phyloP scores from a whole-genome alignment of 495 filamentous ascomycete species.

The Aspergillus cavernicola region DNA sequence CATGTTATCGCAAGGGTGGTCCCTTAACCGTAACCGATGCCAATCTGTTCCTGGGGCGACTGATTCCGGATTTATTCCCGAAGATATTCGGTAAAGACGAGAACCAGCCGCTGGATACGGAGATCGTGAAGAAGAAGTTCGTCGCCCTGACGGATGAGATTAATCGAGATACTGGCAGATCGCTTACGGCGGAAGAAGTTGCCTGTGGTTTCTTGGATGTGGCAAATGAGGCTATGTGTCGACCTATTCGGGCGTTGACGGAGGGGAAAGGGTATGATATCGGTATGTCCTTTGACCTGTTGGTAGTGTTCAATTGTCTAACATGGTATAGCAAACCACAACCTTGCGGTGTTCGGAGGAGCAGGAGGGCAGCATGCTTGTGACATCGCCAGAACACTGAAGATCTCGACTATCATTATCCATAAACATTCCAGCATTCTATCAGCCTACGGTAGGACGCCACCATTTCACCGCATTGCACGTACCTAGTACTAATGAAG shows the following conservation, averaged over 20 bases:
- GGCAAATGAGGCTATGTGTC: slow-evolving; percentile 92
- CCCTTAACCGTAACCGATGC: slow-evolving; percentile 88
- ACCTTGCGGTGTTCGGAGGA: slow-evolving; percentile 88
- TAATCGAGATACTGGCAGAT: slow-evolving; percentile 50
- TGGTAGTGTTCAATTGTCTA: not conserved
- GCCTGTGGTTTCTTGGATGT: slow-evolving; percentile 78
- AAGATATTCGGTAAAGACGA: slow-evolving; percentile 1
- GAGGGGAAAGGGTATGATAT: slow-evolving; percentile 89
- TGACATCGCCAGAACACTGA: slow-evolving; percentile 89
- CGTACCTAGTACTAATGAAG: not conserved
- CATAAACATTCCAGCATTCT: slow-evolving; percentile 92
- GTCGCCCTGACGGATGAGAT: slow-evolving; percentile 67
- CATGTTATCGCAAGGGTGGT: slow-evolving; percentile 86
- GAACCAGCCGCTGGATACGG: slow-evolving; percentile 58
- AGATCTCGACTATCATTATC: slow-evolving; percentile 80
- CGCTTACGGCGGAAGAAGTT: slow-evolving; percentile 70
- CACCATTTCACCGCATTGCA: not conserved
- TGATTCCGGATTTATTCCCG: slow-evolving; percentile 87
- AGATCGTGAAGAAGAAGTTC: slow-evolving; percentile 67
- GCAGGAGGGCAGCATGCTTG: slow-evolving; percentile 95
- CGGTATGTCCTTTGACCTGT: not conserved
- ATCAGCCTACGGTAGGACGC: slow-evolving; percentile 68
- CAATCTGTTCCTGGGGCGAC: slow-evolving; percentile 75
- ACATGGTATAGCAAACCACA: slow-evolving; percentile 66
- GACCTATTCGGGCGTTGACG: slow-evolving; percentile 86